phyloP scores from a whole-genome alignment of 1,284 basidiomycete species.

The Ceraceosorus bombacis region DNA sequence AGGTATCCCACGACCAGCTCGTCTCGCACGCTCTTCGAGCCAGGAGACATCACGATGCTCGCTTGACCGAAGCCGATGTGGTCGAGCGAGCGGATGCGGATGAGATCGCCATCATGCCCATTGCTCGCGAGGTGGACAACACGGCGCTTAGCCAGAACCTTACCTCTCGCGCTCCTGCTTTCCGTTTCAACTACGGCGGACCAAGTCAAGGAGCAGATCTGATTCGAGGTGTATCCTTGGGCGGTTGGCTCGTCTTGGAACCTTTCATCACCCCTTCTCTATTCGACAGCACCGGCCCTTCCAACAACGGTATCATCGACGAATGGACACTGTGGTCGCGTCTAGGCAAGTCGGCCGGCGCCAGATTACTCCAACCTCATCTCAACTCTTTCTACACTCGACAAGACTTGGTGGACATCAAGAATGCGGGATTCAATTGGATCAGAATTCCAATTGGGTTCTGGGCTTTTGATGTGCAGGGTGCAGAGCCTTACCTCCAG shows the following conservation, averaged over 20 bases:
- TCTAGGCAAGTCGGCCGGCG: slow-evolving; percentile 54
- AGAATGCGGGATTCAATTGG: slow-evolving; percentile 53
- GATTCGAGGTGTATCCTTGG: slow-evolving; percentile 37
- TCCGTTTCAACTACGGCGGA: slow-evolving; percentile 4
- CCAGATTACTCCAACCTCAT: slow-evolving; percentile 51
- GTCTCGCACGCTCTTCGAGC: too few relatives aligned
- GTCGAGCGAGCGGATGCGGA: too few relatives aligned
- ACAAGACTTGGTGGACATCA: slow-evolving; percentile 62
- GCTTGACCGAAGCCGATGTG: too few relatives aligned
- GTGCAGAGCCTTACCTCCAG: slow-evolving; percentile 75
- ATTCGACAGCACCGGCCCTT: slow-evolving; percentile 52
- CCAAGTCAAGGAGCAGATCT: slow-evolving; percentile 9
- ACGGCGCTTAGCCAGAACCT: background rate
- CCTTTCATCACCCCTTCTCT: slow-evolving; percentile 36
- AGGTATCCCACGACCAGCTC: too few relatives aligned
- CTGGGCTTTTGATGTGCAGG: slow-evolving; percentile 80
- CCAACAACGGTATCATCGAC: slow-evolving; percentile 54
- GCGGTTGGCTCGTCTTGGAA: slow-evolving; percentile 43
- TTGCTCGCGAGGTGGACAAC: too few relatives aligned
- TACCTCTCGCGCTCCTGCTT: background rate
- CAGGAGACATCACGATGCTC: too few relatives aligned
- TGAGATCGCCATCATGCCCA: background rate
- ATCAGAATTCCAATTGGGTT: slow-evolving; percentile 80
- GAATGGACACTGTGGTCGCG: slow-evolving; percentile 75
- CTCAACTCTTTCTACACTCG: slow-evolving; percentile 77